Evolutionary conservation across 164 flowering plant genomes (phyloP), one percentile per base, ranked within the genome.

Genomic region (Sextonia rubra): DNA sequence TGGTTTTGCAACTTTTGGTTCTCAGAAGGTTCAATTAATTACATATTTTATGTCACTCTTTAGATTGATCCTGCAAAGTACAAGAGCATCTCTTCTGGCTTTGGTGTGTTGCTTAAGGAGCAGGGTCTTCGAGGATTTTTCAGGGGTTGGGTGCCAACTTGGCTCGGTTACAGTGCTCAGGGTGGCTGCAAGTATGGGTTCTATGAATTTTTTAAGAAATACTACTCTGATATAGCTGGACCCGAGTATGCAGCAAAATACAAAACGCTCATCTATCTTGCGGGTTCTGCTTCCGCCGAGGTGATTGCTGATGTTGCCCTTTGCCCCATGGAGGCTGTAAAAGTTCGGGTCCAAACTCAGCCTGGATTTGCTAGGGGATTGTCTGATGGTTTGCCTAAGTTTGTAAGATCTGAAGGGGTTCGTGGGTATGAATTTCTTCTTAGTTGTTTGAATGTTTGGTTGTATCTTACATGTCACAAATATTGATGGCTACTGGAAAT

Each of bases 251-350:
- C 97, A 12, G 75, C 88, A 80, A 93, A 93, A 73, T 91, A 93
- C 86, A 93, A 93, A 79, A 93, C 90, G 37, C 74, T 91, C 76
- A 89, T 91, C 66, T 89, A 90, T 78, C 87, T 93, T 14, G 97
- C 98, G 23, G 97, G 97, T 12, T 89, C 97, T 56, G 98, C 98
- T 66, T 93, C 98, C 58, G 93, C 98, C 70, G 97, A 93, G 79
- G 64, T 90, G 2, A 86, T 93, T 76, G 98, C 97, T 47, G 98
- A 82, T 80, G 63, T 90, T 78, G 97, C 97, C 22, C 90, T 91
- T 23, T 93, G 98, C 75, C 97, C 97, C 25, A 79, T 93, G 80
- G 98, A 93, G 77, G 98, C 98, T 1, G 93, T 91, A 25, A 93
- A 93, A 76, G 98, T 93, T 74, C 87, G 97, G 1, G 94, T 93